These are phyloP conservation scores for Elaeis oleifera DNA, from an alignment of 202 grass and related monocot species.

Conservation along the genomic window DNA sequence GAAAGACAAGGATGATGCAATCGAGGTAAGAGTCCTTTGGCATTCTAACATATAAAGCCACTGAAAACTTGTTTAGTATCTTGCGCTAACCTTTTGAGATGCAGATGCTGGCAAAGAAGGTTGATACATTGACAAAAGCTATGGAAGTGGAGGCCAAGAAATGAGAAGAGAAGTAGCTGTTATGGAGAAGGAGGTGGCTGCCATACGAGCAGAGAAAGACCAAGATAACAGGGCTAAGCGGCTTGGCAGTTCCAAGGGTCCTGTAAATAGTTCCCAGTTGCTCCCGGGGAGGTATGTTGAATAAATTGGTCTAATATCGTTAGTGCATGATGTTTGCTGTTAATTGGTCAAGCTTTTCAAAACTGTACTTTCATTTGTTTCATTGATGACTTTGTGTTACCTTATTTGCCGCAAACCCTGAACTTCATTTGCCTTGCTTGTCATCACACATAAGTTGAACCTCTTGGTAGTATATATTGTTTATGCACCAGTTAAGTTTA, in stretches of 20 bases:
- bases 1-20: slow-evolving; percentile 90
- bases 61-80: too few relatives aligned
- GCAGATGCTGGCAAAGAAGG: slow-evolving; percentile 88
- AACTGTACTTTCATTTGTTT: too few relatives aligned
- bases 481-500: too few relatives aligned
- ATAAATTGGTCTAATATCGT: neutral
- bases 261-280: slow-evolving; percentile 46
- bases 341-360: too few relatives aligned
- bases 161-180: slow-evolving; percentile 64
- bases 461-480: too few relatives aligned
- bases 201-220: slow-evolving; percentile 65
- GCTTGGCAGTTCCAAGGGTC: slow-evolving; percentile 45
- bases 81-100: too few relatives aligned
- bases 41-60: neutral
- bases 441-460: too few relatives aligned
- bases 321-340: too few relatives aligned
- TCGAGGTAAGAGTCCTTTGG: slow-evolving; percentile 54
- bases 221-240: slow-evolving; percentile 55
- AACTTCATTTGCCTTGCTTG: too few relatives aligned
- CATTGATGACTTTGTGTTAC: too few relatives aligned
- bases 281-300: slow-evolving; percentile 47
- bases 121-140: slow-evolving; percentile 81
- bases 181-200: slow-evolving; percentile 80
- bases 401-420: too few relatives aligned
- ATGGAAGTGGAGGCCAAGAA: slow-evolving; percentile 88